phyloP scores from a whole-genome alignment of 2,329 filamentous ascomycete species.

The Acrocalymma vagum region DNA sequence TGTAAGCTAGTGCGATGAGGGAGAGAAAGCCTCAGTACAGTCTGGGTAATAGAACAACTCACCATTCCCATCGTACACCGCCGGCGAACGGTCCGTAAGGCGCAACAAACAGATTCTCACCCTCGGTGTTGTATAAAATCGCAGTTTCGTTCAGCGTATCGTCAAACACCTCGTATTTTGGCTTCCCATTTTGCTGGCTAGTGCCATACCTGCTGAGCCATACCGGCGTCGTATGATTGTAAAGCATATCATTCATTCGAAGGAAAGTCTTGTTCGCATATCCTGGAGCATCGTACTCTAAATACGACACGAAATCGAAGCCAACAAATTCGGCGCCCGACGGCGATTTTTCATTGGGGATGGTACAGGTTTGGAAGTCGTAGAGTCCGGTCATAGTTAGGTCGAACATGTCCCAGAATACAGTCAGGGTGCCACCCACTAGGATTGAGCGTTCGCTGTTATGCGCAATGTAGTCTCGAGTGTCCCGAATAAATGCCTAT shows the following conservation, averaged over 20 bases:
- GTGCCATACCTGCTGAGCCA: slow-evolving; percentile 9
- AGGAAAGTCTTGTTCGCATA: slow-evolving; percentile 1
- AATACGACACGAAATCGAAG: slow-evolving; percentile 4
- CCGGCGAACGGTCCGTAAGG: too few relatives aligned
- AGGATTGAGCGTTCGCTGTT: slow-evolving; percentile 15
- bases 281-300: slow-evolving; percentile 5
- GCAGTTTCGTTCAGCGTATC: slow-evolving; percentile 13
- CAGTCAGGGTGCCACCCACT: slow-evolving; percentile 8
- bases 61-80: too few relatives aligned
- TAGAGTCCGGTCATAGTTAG: slow-evolving; percentile 4
- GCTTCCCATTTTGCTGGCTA: slow-evolving; percentile 5
- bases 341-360: slow-evolving; percentile 3
- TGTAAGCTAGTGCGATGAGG: too few relatives aligned
- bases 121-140: too few relatives aligned
- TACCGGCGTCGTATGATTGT: slow-evolving; percentile 1
- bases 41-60: too few relatives aligned
- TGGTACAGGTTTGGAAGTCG: slow-evolving; percentile 11
- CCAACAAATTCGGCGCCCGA: slow-evolving; percentile 12
- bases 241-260: background rate
- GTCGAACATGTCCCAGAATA: background rate
- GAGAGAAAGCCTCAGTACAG: too few relatives aligned
- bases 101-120: too few relatives aligned
- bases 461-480: slow-evolving; percentile 14
- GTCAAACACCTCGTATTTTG: slow-evolving; percentile 5
- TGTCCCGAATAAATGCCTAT: slow-evolving; percentile 18